A percentile compares a stretch with the other conserved stretches of the same genome.
Evolutionary conservation across 495 filamentous ascomycete genomes (phyloP).

Genomic region (Neurospora intermedia): DNA sequence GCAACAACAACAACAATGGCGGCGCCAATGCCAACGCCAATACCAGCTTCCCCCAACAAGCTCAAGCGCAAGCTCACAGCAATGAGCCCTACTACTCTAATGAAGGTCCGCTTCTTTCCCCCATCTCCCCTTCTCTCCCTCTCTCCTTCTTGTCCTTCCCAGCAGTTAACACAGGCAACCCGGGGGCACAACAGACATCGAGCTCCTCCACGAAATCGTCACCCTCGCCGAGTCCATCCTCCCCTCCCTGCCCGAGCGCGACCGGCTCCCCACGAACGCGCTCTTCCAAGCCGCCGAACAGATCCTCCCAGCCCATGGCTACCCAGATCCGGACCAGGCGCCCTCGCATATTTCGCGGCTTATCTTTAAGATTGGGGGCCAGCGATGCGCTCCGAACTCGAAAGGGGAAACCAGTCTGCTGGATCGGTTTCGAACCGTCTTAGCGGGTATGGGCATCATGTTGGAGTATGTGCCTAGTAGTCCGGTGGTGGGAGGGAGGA

Average conservation of each 20-base stretch:
- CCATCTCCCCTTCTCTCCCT: neutral
- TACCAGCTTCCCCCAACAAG: neutral
- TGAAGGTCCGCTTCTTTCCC: conserved; percentile 40
- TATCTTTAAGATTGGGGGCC: conserved; percentile 67
- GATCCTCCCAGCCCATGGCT: conserved; percentile 53
- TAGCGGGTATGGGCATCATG: conserved; percentile 21
- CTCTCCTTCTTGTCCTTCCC: neutral
- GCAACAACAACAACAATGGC: conserved; percentile 1
- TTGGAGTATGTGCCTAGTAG: conserved; percentile 19
- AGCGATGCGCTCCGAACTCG: conserved; percentile 21
- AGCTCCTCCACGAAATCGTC: conserved; percentile 67
- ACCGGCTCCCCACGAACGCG: conserved; percentile 61
- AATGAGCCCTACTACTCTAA: conserved; percentile 42
- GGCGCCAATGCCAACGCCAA: conserved; percentile 26
- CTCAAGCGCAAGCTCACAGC: neutral
- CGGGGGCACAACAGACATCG: conserved; percentile 49
- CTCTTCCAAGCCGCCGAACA: conserved; percentile 73
- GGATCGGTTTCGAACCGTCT: conserved; percentile 26
- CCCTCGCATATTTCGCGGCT: conserved; percentile 60
- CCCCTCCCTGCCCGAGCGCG: conserved; percentile 42
- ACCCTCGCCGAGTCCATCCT: conserved; percentile 52
- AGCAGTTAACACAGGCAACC: neutral
- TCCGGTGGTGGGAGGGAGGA: neutral
- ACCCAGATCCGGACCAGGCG: conserved; percentile 55
- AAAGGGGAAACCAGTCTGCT: conserved; percentile 5